Conservation (phyloP, 495 filamentous ascomycete genomes). For the Immersiella caudata region DNA sequence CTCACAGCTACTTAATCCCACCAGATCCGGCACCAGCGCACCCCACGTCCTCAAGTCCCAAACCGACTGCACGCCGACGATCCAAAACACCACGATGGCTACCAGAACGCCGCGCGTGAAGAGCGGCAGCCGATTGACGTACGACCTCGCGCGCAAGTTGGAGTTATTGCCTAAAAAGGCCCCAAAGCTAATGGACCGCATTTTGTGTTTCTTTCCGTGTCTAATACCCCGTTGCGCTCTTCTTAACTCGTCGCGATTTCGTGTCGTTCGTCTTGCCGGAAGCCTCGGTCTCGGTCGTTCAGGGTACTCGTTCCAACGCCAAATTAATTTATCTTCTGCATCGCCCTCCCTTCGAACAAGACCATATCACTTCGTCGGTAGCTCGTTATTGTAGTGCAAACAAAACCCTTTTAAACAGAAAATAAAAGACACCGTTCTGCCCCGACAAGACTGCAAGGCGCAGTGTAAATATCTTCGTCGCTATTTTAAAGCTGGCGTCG, state of each 20-base stretch:
- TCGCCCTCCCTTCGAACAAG: not conserved
- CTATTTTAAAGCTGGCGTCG: constrained; percentile 3
- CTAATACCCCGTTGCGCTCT: not conserved
- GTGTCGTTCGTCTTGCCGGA: not conserved
- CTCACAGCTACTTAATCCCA: constrained; percentile 75
- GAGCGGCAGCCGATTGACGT: constrained; percentile 82
- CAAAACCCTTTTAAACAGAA: not conserved
- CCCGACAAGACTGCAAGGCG: not conserved
- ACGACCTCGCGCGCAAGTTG: constrained; percentile 54
- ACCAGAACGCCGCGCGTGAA: constrained; percentile 76
- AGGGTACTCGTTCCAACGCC: too few relatives aligned
- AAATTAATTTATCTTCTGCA: too few relatives aligned
- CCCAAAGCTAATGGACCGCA: constrained; percentile 24
- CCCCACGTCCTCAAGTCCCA: constrained; percentile 76
- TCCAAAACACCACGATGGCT: constrained; percentile 69
- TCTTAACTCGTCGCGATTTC: not conserved
- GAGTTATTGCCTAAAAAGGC: constrained; percentile 39
- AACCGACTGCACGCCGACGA: constrained; percentile 63
- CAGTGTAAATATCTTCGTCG: not conserved
- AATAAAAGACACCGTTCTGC: not conserved
- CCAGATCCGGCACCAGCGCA: constrained; percentile 73
- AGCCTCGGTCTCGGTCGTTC: not conserved
- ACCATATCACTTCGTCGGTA: too few relatives aligned
- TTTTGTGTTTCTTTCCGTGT: not conserved
- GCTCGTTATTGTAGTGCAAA: too few relatives aligned